Evolutionary conservation across 768 basidiomycete genomes (phyloP).

Genomic region (Amylocystis lapponica): DNA sequence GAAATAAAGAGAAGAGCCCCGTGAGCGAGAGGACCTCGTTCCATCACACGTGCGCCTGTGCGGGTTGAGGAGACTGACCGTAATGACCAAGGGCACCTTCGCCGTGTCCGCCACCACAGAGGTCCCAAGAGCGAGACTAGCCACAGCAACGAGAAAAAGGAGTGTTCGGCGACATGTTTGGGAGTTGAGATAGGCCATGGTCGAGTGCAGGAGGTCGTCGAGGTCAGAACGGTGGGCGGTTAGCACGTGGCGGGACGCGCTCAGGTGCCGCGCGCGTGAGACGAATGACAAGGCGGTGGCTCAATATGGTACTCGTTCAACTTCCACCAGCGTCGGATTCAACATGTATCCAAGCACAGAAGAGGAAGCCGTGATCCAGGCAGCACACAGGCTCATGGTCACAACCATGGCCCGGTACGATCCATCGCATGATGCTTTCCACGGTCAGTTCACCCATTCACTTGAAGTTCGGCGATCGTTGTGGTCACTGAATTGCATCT

Average conservation of each 20-base stretch:
- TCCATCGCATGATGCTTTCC: conserved; percentile 74
- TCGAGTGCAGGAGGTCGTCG: conserved; percentile 1
- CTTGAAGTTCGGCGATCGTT: background rate
- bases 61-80: conserved; percentile 15
- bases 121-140: conserved; percentile 12
- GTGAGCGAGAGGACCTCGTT: background rate
- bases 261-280: background rate
- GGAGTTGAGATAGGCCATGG: conserved; percentile 12
- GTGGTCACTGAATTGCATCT: background rate
- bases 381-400: conserved; percentile 65
- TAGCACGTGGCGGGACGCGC: conserved; percentile 1
- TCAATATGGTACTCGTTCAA: conserved; percentile 1
- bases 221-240: no score
- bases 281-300: background rate
- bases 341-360: conserved; percentile 41
- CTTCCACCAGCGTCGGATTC: background rate
- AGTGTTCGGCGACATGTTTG: conserved; percentile 11
- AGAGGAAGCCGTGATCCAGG: conserved; percentile 47
- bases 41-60: background rate
- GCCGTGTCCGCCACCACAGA: conserved; percentile 9
- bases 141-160: conserved; percentile 15
- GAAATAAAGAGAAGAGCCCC: background rate
- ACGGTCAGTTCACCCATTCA: conserved; percentile 43
- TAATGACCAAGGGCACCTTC: conserved; percentile 11
- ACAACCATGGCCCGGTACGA: conserved; percentile 74